Conservation (phyloP, 192 early-diverging fungal genomes). For the Backusella sp. region DNA sequence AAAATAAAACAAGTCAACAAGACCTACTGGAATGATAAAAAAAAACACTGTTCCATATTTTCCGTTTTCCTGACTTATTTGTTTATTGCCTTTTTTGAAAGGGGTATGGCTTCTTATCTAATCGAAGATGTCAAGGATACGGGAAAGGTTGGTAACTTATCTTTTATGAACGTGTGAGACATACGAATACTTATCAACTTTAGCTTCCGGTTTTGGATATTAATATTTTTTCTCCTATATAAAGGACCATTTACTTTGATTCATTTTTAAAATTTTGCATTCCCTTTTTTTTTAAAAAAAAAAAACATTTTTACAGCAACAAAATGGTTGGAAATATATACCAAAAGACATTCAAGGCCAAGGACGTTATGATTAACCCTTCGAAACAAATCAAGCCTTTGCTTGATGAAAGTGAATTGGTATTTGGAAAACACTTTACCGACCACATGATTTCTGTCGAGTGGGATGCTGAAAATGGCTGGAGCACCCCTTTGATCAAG, state of each 20-base stretch:
- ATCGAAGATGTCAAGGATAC: not conserved
- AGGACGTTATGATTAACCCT: constrained; percentile 10
- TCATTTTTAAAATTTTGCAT: not conserved
- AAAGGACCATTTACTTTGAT: not conserved
- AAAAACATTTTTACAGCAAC: too few relatives aligned
- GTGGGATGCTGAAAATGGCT: constrained; percentile 74
- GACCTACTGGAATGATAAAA: not conserved
- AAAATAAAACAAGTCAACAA: not conserved
- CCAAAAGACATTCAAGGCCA: not conserved
- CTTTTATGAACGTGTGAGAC: not conserved
- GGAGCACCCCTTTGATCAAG: constrained; percentile 79
- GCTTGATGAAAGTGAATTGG: constrained; percentile 58
- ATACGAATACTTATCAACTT: not conserved
- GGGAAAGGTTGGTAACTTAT: not conserved
- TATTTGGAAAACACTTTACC: constrained; percentile 88
- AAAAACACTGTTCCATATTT: not conserved
- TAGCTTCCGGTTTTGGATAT: not conserved
- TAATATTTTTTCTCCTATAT: not conserved
- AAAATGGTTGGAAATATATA: not conserved
- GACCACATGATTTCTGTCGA: constrained; percentile 93
- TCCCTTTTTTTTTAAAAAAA: not conserved
- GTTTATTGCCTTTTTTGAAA: not conserved
- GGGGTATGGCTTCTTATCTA: not conserved
- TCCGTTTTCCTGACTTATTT: not conserved
- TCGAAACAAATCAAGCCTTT: constrained; percentile 45